phyloP scores from a whole-genome alignment of 1,284 basidiomycete genomes.

The Boletus sp. region DNA sequence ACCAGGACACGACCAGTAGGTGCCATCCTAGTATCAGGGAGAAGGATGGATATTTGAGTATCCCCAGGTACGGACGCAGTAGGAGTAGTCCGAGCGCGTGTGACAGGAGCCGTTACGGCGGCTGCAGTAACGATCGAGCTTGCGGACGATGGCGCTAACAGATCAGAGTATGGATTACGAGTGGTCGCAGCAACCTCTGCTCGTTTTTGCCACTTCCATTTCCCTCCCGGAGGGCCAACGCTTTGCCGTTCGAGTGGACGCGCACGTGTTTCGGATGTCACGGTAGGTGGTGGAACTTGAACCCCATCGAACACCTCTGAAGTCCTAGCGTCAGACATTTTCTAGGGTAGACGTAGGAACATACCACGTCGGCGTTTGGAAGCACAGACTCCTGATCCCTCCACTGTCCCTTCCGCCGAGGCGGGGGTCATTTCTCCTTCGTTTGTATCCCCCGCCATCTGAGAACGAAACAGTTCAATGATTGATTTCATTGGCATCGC shows the following conservation, averaged over 20 bases:
- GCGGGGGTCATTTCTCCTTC: neutral
- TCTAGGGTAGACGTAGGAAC: neutral
- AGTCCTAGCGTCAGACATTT: neutral
- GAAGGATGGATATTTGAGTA: neutral
- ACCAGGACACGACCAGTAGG: neutral
- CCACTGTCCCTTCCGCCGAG: neutral
- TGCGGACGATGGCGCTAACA: neutral
- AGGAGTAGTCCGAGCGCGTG: neutral
- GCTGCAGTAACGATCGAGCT: too few relatives aligned
- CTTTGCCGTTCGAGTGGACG: neutral
- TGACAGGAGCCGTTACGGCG: too few relatives aligned
- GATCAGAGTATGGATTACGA: neutral
- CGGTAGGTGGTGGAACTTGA: neutral
- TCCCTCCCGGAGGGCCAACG: neutral
- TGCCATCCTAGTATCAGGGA: neutral
- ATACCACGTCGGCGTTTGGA: neutral
- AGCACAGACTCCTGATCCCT: neutral
- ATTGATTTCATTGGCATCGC: neutral
- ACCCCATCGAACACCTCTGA: neutral
- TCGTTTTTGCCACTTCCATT: slow-evolving; percentile 5
- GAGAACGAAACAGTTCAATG: neutral
- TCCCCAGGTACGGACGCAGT: neutral
- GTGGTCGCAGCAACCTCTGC: neutral
- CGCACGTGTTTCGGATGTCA: neutral
- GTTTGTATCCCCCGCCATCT: neutral